Evolutionary conservation across 805 yeast genomes (phyloP).

Genomic region (Tetrapisispora fleetii): DNA sequence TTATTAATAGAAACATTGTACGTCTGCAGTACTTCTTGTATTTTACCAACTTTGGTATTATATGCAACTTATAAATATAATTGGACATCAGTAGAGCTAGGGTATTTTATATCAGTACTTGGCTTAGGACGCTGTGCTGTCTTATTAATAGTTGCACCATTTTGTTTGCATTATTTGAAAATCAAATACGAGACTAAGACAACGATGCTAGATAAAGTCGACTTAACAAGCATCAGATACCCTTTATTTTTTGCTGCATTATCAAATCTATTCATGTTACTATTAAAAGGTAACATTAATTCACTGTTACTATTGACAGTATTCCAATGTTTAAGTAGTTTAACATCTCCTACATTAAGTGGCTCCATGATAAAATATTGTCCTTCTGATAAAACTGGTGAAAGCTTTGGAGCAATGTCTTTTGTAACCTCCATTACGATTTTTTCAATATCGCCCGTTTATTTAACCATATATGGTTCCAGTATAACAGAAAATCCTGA

Average conservation of each 20-base stretch:
- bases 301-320: constrained; percentile 24
- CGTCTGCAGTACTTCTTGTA: constrained; percentile 26
- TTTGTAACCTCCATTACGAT: constrained; percentile 42
- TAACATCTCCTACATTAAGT: constrained; percentile 49
- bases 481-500: constrained; percentile 34
- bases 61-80: constrained; percentile 44
- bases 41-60: constrained; percentile 35
- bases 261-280: constrained; percentile 30
- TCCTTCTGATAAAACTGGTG: constrained; percentile 53
- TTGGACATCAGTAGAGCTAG: constrained; percentile 47
- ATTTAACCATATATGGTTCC: constrained; percentile 39
- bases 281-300: constrained; percentile 17
- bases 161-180: constrained; percentile 32
- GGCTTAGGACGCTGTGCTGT: constrained; percentile 42
- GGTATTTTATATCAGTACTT: constrained; percentile 43
- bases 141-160: constrained; percentile 44
- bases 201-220: constrained; percentile 44
- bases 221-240: constrained; percentile 31
- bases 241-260: constrained; percentile 31
- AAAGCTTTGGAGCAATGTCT: constrained; percentile 62
- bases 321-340: constrained; percentile 39
- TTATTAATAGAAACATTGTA: constrained; percentile 37
- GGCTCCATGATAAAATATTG: constrained; percentile 52
- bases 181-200: constrained; percentile 28
- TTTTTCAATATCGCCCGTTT: constrained; percentile 40